These are phyloP conservation scores for Zygoascus sp. DNA, from an alignment of 1,139 yeast genomes.

Conservation along the genomic window DNA sequence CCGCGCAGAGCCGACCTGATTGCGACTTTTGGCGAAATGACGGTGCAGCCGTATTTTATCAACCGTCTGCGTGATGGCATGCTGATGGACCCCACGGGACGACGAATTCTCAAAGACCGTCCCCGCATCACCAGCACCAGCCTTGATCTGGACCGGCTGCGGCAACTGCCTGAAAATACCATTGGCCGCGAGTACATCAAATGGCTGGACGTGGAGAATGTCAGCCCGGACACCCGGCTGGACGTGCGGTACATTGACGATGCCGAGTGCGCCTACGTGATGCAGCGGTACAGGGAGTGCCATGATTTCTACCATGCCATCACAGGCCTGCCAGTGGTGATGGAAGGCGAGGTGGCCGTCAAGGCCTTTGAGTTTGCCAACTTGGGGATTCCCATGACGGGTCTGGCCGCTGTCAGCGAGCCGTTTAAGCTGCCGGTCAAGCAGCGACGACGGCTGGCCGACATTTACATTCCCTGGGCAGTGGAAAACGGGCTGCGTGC, in stretches of 20 bases:
- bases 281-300: slow-evolving; percentile 90
- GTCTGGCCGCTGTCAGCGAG: slow-evolving; percentile 82
- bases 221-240: slow-evolving; percentile 89
- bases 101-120: slow-evolving; percentile 68
- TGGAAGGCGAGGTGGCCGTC: slow-evolving; percentile 94
- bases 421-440: slow-evolving; percentile 64
- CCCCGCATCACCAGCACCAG: slow-evolving; percentile 79
- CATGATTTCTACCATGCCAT: slow-evolving; percentile 96
- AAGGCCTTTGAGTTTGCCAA: slow-evolving; percentile 91
- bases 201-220: slow-evolving; percentile 86
- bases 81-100: slow-evolving; percentile 71
- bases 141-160: slow-evolving; percentile 58
- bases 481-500: slow-evolving; percentile 65
- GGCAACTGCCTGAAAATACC: slow-evolving; percentile 61
- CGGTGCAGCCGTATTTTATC: slow-evolving; percentile 71
- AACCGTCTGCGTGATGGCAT: slow-evolving; percentile 60
- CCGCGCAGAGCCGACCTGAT: slow-evolving; percentile 71
- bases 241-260: slow-evolving; percentile 84
- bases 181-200: slow-evolving; percentile 72
- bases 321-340: slow-evolving; percentile 81
- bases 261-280: slow-evolving; percentile 85
- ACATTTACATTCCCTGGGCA: slow-evolving; percentile 89
- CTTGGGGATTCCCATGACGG: slow-evolving; percentile 94
- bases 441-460: slow-evolving; percentile 44
- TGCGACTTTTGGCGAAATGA: slow-evolving; percentile 92